These are phyloP conservation scores for Rhynchospora tenuis DNA, from an alignment of 176 grass and related monocot genomes.

Conservation along the genomic window DNA sequence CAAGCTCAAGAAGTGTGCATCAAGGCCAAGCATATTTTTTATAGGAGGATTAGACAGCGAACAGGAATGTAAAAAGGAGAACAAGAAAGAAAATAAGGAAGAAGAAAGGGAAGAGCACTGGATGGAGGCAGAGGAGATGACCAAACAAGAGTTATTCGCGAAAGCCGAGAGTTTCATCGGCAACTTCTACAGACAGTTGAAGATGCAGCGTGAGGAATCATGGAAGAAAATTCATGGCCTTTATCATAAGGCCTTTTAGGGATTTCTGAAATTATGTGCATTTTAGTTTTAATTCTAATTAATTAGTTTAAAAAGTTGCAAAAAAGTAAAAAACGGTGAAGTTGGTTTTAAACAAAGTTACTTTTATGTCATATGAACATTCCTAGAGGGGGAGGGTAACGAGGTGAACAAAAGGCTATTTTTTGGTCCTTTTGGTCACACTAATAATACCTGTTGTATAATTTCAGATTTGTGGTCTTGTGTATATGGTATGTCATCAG, in stretches of 20 bases:
- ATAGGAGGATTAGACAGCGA: constrained; percentile 32
- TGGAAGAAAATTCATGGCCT: constrained; percentile 72
- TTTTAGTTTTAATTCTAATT: not conserved
- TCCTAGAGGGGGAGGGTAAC: not conserved
- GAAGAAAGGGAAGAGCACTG: constrained; percentile 16
- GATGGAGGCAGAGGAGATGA: constrained; percentile 22
- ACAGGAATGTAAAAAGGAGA: not conserved
- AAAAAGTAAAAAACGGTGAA: not conserved
- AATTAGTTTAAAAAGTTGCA: not conserved
- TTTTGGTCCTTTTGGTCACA: not conserved
- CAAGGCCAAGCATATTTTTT: constrained; percentile 70
- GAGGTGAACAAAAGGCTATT: not conserved
- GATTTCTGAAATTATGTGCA: not conserved
- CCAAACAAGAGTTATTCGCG: constrained; percentile 54
- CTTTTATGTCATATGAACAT: not conserved
- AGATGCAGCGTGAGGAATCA: constrained; percentile 71
- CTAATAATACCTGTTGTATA: constrained; percentile 8
- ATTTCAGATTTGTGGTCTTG: not conserved
- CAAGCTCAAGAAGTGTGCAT: constrained; percentile 38
- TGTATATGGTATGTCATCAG: not conserved
- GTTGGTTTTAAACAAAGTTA: not conserved
- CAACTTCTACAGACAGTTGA: constrained; percentile 67
- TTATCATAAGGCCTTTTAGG: constrained; percentile 35
- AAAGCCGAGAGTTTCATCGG: constrained; percentile 69
- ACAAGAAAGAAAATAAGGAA: not conserved